Conservation (phyloP, 179 eudicot species). For the Silene noctiflora region DNA sequence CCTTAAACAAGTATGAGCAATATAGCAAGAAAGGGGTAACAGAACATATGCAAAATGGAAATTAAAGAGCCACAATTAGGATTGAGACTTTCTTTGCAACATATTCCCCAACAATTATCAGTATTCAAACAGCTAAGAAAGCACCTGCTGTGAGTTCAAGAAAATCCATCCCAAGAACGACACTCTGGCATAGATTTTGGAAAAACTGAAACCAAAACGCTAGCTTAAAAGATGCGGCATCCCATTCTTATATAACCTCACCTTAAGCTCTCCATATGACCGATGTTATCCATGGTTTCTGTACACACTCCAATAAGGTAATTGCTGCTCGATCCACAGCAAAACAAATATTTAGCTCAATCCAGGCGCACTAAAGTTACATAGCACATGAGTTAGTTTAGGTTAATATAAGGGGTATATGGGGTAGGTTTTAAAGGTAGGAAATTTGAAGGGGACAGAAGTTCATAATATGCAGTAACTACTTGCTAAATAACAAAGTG, state of each 20-base stretch:
- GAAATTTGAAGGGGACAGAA: not conserved
- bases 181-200: not conserved
- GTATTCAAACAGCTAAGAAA: not conserved
- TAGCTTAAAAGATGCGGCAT: not conserved
- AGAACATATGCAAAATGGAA: constrained; percentile 2
- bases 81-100: not conserved
- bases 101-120: not conserved
- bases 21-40: not conserved
- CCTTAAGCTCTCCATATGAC: not conserved
- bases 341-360: not conserved
- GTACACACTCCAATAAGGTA: not conserved
- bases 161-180: not conserved
- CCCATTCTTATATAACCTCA: not conserved
- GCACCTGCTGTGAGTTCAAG: not conserved
- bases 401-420: not conserved
- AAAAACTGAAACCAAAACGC: not conserved
- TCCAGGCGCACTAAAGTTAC: not conserved
- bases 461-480: not conserved
- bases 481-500: not conserved
- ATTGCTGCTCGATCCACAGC: not conserved
- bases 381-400: not conserved
- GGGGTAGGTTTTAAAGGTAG: not conserved
- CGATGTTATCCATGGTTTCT: not conserved
- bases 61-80: not conserved
- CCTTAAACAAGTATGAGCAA: not conserved